Evolutionary conservation across 352 stramenopile species (phyloP).

Genomic region (Phytophthora citrophthora): DNA sequence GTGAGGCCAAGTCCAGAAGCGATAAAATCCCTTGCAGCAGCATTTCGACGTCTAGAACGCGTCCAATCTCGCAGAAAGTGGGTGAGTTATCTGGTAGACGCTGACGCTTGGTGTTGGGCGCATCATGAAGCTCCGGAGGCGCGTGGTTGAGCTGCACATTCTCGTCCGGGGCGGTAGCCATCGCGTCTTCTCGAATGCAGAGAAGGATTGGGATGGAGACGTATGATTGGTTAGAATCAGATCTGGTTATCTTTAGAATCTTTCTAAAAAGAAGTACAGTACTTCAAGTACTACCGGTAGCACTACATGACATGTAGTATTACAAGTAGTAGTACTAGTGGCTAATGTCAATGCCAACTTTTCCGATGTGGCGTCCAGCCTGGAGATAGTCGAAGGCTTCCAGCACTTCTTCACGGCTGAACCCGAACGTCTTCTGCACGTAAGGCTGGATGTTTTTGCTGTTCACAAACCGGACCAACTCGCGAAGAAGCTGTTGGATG

Average conservation of each 20-base stretch:
- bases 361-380: no score
- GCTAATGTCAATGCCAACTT: no score
- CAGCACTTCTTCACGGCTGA: not conserved
- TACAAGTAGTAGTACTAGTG: no score
- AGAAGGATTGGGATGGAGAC: conserved; percentile 14
- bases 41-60: conserved; percentile 43
- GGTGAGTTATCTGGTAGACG: not conserved
- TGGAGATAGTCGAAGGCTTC: conserved; percentile 5
- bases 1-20: conserved; percentile 35
- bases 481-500: not conserved
- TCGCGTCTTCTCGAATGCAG: conserved; percentile 19
- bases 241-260: no score
- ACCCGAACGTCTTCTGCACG: no score
- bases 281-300: no score
- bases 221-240: conserved; percentile 15
- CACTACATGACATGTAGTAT: no score
- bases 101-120: conserved; percentile 23
- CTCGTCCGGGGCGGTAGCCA: conserved; percentile 17
- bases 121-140: not conserved
- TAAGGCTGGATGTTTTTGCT: no score
- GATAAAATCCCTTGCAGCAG: conserved; percentile 34
- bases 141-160: conserved; percentile 19
- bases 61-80: not conserved
- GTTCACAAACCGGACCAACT: conserved; percentile 4
- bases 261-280: no score